These are phyloP conservation scores for Liriodendron chinense DNA, from an alignment of 164 flowering plant species.

Conservation along the genomic window DNA sequence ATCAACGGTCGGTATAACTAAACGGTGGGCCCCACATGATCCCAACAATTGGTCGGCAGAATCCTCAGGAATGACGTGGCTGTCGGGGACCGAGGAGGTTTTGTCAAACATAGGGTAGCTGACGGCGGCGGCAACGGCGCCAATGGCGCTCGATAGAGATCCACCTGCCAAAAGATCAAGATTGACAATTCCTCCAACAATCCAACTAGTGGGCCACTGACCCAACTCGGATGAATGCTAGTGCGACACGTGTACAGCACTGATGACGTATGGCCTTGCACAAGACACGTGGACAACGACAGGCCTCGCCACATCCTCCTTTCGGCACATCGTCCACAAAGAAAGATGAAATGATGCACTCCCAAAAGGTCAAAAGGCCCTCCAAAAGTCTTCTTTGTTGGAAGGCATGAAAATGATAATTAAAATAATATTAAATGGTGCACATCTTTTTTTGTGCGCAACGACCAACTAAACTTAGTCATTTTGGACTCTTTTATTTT, in stretches of 20 bases:
- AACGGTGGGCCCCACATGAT: no score
- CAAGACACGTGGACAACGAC: neutral
- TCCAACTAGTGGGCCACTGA: neutral
- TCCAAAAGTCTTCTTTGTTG: neutral
- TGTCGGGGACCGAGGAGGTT: no score
- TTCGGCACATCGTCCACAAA: neutral
- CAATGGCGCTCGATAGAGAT: neutral
- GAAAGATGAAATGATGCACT: neutral
- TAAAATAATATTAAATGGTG: no score
- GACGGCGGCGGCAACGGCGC: neutral
- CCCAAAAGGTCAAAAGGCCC: neutral
- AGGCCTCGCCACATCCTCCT: neutral
- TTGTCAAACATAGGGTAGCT: neutral
- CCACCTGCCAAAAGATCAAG: neutral
- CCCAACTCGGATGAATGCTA: neutral
- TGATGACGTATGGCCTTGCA: neutral
- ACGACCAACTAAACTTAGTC: no score
- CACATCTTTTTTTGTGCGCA: no score
- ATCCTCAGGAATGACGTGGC: no score
- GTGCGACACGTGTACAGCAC: neutral
- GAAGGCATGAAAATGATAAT: neutral
- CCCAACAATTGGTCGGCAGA: no score
- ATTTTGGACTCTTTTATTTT: no score
- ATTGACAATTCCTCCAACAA: no score
- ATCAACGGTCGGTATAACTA: no score